phyloP scores from a whole-genome alignment of 768 basidiomycete genomes.

The Lentinula aciculospora region DNA sequence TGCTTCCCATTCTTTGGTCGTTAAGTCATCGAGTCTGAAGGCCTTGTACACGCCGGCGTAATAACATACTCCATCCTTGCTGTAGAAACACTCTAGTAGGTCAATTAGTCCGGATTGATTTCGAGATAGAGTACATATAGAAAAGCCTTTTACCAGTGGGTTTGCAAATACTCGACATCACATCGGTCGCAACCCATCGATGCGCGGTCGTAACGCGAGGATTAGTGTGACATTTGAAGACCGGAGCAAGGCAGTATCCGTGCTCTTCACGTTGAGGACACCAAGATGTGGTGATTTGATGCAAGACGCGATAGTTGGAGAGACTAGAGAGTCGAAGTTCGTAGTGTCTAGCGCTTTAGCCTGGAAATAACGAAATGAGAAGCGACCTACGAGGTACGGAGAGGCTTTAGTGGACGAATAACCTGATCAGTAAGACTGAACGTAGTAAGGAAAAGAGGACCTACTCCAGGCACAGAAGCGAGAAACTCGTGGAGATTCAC shows the following conservation, averaged over 20 bases:
- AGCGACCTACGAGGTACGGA: constrained; percentile 49
- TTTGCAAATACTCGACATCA: constrained; percentile 50
- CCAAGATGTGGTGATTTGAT: constrained; percentile 67
- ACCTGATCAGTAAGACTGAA: background rate
- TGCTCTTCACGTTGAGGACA: constrained; percentile 81
- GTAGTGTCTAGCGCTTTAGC: background rate
- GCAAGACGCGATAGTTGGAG: constrained; percentile 60
- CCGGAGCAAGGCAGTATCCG: constrained; percentile 67
- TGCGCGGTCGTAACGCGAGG: constrained; percentile 73
- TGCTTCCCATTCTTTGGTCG: constrained; percentile 62
- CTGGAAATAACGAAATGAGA: background rate
- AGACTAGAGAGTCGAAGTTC: constrained; percentile 39
- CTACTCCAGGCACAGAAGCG: constrained; percentile 14
- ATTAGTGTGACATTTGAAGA: constrained; percentile 77
- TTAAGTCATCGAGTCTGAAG: constrained; percentile 60
- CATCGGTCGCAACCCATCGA: constrained; percentile 64
- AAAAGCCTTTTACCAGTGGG: constrained; percentile 50
- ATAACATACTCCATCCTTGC: constrained; percentile 78
- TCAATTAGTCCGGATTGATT: background rate
- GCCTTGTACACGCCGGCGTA: constrained; percentile 76
- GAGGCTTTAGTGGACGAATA: constrained; percentile 30
- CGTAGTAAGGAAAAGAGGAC: background rate
- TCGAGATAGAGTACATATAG: background rate
- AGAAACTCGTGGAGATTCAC: constrained; percentile 65
- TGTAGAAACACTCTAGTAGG: constrained; percentile 83